A percentile compares a stretch with the other conserved stretches of the same genome.
Conservation (phyloP, 371 early-diverging fungal genomes). For the Apophysomyces elegans region DNA sequence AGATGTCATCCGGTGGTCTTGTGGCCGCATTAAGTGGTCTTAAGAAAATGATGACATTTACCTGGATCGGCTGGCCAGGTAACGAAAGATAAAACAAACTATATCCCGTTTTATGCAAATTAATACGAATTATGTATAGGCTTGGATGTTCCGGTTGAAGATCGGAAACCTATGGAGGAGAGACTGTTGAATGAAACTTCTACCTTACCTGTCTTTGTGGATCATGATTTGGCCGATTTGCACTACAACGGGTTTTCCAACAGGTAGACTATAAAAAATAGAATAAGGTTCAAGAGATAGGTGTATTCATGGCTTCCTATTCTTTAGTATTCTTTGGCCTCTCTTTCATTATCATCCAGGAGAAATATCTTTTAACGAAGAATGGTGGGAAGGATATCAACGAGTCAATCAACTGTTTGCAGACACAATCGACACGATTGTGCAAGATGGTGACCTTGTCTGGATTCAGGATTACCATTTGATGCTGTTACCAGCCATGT, state of each 20-base stretch:
- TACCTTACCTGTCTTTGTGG: constrained; percentile 96
- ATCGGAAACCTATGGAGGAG: constrained; percentile 75
- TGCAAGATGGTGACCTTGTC: constrained; percentile 93
- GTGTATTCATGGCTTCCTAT: neutral
- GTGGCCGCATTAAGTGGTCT: constrained; percentile 97
- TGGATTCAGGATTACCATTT: constrained; percentile 99
- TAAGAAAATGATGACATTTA: constrained; percentile 94
- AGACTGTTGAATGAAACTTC: constrained; percentile 83
- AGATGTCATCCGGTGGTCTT: constrained; percentile 96
- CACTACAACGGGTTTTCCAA: constrained; percentile 99
- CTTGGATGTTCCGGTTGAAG: constrained; percentile 82
- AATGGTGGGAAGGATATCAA: constrained; percentile 96
- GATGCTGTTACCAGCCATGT: constrained; percentile 93
- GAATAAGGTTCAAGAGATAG: neutral
- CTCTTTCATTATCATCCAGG: constrained; percentile 99
- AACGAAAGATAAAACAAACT: constrained; percentile 43
- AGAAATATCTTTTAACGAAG: constrained; percentile 92
- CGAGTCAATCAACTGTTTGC: constrained; percentile 92
- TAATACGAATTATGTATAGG: constrained; percentile 40
- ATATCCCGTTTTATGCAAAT: neutral
- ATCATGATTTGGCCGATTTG: constrained; percentile 93
- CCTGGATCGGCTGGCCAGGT: constrained; percentile 99
- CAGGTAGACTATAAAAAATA: constrained; percentile 37
- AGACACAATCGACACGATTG: constrained; percentile 78
- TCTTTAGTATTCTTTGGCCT: constrained; percentile 93